phyloP scores from a whole-genome alignment of 768 basidiomycete genomes.

The Phlegmacium glaucopus region DNA sequence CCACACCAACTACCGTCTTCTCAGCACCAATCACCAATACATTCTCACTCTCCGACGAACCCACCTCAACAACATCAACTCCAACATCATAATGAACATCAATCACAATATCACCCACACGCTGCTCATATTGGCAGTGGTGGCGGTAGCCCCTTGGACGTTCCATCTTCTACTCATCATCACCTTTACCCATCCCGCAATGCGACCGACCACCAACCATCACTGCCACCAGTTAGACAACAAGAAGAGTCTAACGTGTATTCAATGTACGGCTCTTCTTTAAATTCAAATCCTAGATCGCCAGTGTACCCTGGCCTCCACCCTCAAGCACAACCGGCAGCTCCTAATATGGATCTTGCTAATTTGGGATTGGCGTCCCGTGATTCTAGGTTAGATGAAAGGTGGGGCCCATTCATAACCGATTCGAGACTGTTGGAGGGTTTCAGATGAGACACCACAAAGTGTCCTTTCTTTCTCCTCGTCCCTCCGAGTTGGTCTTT shows the following conservation, averaged over 20 bases:
- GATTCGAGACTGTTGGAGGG: constrained; percentile 55
- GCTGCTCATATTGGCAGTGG: constrained; percentile 1
- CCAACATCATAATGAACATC: background rate
- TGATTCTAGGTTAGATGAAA: constrained; percentile 59
- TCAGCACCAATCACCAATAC: background rate
- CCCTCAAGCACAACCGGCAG: constrained; percentile 8
- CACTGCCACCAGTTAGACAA: constrained; percentile 12
- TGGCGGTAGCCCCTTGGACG: constrained; percentile 2
- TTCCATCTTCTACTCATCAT: constrained; percentile 1
- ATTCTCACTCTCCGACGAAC: background rate
- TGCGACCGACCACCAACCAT: constrained; percentile 14
- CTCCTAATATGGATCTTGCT: constrained; percentile 42
- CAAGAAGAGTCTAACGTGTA: background rate
- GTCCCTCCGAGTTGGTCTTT: too few relatives aligned
- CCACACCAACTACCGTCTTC: background rate
- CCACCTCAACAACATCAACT: background rate
- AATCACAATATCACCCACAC: constrained; percentile 10
- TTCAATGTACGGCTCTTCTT: background rate
- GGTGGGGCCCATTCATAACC: constrained; percentile 65
- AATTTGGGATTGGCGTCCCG: constrained; percentile 59
- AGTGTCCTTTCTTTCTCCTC: too few relatives aligned
- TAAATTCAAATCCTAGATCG: background rate
- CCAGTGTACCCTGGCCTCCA: background rate
- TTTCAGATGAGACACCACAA: too few relatives aligned
- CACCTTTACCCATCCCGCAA: background rate